phyloP scores from a whole-genome alignment of 768 basidiomycete species.

The Hebeloma cylindrosporum region DNA sequence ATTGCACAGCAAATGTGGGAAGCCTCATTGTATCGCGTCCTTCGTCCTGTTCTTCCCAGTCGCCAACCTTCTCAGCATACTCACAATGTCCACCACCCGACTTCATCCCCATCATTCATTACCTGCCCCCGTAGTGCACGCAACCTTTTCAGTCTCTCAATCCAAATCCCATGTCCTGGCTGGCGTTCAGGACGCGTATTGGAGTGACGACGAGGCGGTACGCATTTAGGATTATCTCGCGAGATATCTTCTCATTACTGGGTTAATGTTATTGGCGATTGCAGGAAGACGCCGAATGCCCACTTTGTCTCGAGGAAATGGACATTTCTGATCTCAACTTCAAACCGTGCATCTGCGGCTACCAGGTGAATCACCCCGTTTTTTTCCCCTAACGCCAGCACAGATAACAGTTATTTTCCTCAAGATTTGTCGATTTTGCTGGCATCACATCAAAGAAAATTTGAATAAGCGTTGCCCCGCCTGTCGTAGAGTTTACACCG shows the following conservation, averaged over 20 bases:
- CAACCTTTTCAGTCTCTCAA: constrained; percentile 68
- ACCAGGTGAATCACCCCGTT: constrained; percentile 62
- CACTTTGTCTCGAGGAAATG: constrained; percentile 98
- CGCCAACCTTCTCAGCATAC: constrained; percentile 15
- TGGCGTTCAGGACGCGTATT: constrained; percentile 94
- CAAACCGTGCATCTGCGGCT: constrained; percentile 98
- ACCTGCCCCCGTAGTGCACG: constrained; percentile 73
- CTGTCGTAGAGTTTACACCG: constrained; percentile 89
- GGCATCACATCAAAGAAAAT: constrained; percentile 97
- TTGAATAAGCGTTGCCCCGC: constrained; percentile 96
- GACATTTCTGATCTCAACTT: constrained; percentile 99
- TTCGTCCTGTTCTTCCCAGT: constrained; percentile 21
- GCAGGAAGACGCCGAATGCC: constrained; percentile 97
- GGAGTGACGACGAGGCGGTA: constrained; percentile 91
- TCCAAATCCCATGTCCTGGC: constrained; percentile 86
- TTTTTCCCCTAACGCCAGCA: constrained; percentile 1
- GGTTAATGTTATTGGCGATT: constrained; percentile 14
- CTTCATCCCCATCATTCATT: constrained; percentile 61
- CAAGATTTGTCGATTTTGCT: constrained; percentile 98
- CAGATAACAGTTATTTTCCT: constrained; percentile 13
- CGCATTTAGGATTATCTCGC: constrained; percentile 25
- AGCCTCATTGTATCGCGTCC: constrained; percentile 32
- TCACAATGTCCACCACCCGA: constrained; percentile 50
- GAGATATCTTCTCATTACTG: constrained; percentile 5
- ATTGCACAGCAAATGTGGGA: constrained; percentile 31